Percentiles rank a stretch among this genome's conserved stretches.
phyloP scores from a whole-genome alignment of 345 rosid genomes.

The Hypericum androsaemum region DNA sequence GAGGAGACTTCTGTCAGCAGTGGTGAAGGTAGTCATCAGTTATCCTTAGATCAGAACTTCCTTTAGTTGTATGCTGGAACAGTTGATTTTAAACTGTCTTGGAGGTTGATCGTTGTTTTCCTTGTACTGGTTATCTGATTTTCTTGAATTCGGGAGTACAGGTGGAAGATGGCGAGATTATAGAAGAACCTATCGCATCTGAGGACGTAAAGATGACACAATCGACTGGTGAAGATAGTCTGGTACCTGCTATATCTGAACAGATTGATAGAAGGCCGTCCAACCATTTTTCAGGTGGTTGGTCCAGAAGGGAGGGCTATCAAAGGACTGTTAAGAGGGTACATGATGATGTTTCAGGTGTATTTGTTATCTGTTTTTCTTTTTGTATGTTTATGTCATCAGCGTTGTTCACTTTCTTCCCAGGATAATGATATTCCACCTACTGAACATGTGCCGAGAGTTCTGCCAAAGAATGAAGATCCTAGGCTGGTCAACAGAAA shows the following conservation, averaged over 20 bases:
- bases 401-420: conserved; percentile 4
- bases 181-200: conserved; percentile 28
- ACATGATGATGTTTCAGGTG: background rate
- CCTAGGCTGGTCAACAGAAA: conserved; percentile 84
- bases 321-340: conserved; percentile 48
- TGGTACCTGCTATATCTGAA: conserved; percentile 14
- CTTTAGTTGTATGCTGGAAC: background rate
- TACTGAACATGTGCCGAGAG: conserved; percentile 70
- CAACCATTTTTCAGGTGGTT: conserved; percentile 28
- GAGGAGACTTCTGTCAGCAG: conserved; percentile 78
- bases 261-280: conserved; percentile 32
- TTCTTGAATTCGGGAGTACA: conserved; percentile 18
- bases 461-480: conserved; percentile 84
- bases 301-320: conserved; percentile 52
- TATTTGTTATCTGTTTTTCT: background rate
- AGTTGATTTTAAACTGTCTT: background rate
- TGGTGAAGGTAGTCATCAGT: conserved; percentile 59
- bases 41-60: background rate
- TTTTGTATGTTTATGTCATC: background rate
- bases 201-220: conserved; percentile 25
- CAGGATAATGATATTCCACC: conserved; percentile 45
- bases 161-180: conserved; percentile 67
- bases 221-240: conserved; percentile 22
- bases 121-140: background rate
- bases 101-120: background rate